Base-by-base conservation (phyloP, 805 yeast genomes). In the Hanseniaspora vineae region DNA sequence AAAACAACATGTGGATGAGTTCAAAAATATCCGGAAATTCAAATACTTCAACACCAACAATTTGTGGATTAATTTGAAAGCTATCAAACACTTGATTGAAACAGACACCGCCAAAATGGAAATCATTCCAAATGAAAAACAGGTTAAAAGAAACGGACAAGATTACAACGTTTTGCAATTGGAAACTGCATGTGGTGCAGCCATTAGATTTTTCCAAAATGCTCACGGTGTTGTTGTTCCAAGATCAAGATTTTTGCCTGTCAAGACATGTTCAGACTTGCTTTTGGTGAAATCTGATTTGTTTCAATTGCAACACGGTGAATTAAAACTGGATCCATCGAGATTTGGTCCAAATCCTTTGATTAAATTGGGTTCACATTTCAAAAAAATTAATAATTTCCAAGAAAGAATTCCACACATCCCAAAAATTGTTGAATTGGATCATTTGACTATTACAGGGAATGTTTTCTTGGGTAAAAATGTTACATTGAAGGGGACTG, bases 141-240 rank as follows among this genome's bases (percentile, higher is more conserved):
- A 92, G 46, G 80, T 92, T 62, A 75, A 79, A 46, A 63, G 69
- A 53, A 75, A 76, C 56, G 95, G 95, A 50, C 77, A 78, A 55
- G 96, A 89, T 55, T 74, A 83, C 56, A 81, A 82, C 61, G 97
- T 90, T 46, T 70, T 90, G 61, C 98, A 90, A 72, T 79, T 92
- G 63, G 98, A 92, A 74, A 92, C 98, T 45, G 98, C 98, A 31
- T 96, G 87, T 58, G 98, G 98, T 73, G 97, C 98, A 39, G 97
- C 97, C 44, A 92, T 92, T 64, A 84, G 95, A 70, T 90, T 89
- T 69, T 92, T 92, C 70, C 74, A 81, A 55, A 84, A 86, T 58
- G 96, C 97, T 31, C 96, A 87, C 60, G 98, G 98, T 70, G 94
- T 92, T 58, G 95, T 88, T 59, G 98, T 92, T 37, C 97, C 98